Percentiles rank a stretch among this genome's conserved stretches.
phyloP scores from a whole-genome alignment of 352 stramenopile genomes.

The Thraustochytrium striatum region DNA sequence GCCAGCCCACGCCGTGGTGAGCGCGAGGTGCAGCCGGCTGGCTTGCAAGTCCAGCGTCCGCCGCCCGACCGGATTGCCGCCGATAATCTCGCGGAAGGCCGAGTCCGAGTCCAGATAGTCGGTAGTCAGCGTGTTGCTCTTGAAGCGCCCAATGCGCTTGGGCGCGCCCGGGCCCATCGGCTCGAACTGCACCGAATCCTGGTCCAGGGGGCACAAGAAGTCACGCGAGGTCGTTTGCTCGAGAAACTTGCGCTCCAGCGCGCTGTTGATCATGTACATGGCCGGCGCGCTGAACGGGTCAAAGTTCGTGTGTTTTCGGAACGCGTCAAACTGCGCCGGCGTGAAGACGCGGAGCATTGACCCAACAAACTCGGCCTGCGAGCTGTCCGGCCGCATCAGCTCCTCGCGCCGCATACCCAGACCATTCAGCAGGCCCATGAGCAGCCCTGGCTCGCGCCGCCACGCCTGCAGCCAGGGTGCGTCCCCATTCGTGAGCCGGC shows the following conservation, averaged over 20 bases:
- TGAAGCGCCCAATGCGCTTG: not conserved
- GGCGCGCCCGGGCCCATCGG: not conserved
- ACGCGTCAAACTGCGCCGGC: slow-evolving; percentile 6
- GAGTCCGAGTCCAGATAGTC: slow-evolving; percentile 18
- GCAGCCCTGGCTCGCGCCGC: not conserved
- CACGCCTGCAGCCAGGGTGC: not conserved
- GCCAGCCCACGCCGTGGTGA: slow-evolving; percentile 18
- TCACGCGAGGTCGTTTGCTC: slow-evolving; percentile 10
- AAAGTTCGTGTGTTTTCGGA: not conserved
- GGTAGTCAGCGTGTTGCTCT: not conserved
- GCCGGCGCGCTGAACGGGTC: slow-evolving; percentile 9
- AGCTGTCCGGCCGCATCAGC: not conserved
- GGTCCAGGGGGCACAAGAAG: slow-evolving; percentile 7
- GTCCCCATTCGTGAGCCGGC: not conserved
- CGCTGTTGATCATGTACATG: slow-evolving; percentile 26
- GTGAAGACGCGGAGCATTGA: not conserved
- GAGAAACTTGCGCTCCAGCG: slow-evolving; percentile 28
- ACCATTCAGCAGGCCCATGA: not conserved
- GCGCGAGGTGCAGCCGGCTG: slow-evolving; percentile 27
- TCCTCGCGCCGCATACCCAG: not conserved
- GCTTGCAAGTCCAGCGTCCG: not conserved
- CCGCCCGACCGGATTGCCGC: not conserved
- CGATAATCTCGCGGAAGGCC: not conserved
- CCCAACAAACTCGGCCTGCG: not conserved
- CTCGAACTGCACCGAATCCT: slow-evolving; percentile 11